Conservation (phyloP, 805 yeast genomes). For the Yarrowia alimentaria region DNA sequence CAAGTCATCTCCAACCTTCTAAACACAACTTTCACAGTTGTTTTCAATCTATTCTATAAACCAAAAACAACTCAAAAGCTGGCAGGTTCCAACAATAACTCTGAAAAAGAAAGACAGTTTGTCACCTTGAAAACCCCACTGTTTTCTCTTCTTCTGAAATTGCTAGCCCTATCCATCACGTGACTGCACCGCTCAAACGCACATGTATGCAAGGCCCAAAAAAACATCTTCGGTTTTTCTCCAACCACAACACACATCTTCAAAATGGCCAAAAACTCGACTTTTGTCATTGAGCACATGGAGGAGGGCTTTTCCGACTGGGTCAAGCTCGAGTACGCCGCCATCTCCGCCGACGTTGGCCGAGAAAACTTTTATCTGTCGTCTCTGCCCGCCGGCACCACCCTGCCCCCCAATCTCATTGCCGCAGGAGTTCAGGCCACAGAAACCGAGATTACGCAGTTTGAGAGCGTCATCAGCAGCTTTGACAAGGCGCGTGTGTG, state of each 20-base stretch:
- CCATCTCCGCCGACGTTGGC: conserved; percentile 82
- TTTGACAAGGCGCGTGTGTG: conserved; percentile 57
- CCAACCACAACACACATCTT: neutral
- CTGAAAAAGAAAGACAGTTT: too few relatives aligned
- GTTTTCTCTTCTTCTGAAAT: too few relatives aligned
- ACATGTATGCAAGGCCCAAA: too few relatives aligned
- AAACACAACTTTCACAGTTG: too few relatives aligned
- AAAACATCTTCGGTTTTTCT: too few relatives aligned
- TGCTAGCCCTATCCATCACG: too few relatives aligned
- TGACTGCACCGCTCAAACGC: too few relatives aligned
- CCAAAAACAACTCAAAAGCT: too few relatives aligned
- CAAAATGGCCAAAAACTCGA: conserved; percentile 28
- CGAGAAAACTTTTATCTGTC: conserved; percentile 68
- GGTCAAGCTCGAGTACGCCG: conserved; percentile 85
- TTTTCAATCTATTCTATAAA: too few relatives aligned
- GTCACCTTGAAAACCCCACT: too few relatives aligned
- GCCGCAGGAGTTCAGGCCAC: conserved; percentile 80
- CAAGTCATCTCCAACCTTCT: too few relatives aligned
- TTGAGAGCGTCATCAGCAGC: conserved; percentile 40
- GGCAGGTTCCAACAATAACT: too few relatives aligned
- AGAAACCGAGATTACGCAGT: conserved; percentile 55
- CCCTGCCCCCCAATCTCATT: conserved; percentile 60
- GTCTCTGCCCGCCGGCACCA: conserved; percentile 68
- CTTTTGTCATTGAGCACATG: conserved; percentile 92
- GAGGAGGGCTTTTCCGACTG: conserved; percentile 95